A percentile compares a stretch with the other conserved stretches of the same genome.
These are phyloP conservation scores for Primulina huaijiensis DNA, from an alignment of 257 asterid genomes.

Conservation along the genomic window DNA sequence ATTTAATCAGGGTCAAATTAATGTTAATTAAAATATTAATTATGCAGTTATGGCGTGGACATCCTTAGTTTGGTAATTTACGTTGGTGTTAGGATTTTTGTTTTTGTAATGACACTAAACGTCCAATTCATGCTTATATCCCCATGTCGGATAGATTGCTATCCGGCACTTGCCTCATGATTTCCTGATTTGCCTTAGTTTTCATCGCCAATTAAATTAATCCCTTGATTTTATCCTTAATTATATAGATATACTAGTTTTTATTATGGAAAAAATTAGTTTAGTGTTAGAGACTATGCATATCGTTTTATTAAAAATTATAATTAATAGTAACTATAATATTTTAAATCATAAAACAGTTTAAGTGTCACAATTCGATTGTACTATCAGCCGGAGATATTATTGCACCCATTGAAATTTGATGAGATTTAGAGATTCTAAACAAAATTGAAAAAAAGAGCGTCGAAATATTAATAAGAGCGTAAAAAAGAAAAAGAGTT, in stretches of 20 bases:
- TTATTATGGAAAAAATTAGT: too few species aligned
- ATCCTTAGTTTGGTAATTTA: conserved; percentile 10
- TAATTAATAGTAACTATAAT: too few species aligned
- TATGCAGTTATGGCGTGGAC: conserved; percentile 27
- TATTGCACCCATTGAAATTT: too few species aligned
- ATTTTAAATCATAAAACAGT: too few species aligned
- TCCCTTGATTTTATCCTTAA: background rate
- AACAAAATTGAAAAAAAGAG: too few species aligned
- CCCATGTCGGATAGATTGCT: background rate
- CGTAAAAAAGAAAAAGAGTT: background rate
- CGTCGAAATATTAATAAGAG: background rate
- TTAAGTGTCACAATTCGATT: too few species aligned
- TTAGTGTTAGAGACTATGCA: too few species aligned
- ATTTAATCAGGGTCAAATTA: background rate
- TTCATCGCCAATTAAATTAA: background rate
- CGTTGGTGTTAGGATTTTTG: background rate
- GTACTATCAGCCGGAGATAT: too few species aligned
- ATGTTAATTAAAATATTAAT: conserved; percentile 16
- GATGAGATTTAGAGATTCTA: too few species aligned
- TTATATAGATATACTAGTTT: background rate
- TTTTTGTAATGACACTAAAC: conserved; percentile 11
- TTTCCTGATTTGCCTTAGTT: background rate
- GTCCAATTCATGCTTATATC: background rate
- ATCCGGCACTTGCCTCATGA: background rate
- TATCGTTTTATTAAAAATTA: too few species aligned